Base-by-base conservation (phyloP, 2,329 filamentous ascomycete genomes). In the Fusarium humuli region DNA sequence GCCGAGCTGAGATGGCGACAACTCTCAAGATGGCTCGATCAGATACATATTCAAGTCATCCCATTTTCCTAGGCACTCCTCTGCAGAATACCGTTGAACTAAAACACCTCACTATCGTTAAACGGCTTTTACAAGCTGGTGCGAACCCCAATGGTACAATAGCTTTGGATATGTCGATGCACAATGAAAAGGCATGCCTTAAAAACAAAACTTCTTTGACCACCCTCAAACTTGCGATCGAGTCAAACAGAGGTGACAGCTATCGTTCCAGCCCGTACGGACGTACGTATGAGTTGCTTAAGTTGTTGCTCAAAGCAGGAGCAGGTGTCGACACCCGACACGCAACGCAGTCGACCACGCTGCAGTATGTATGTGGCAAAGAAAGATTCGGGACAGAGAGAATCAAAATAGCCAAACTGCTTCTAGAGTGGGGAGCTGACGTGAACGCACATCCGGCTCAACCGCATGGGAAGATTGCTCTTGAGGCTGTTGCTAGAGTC, bases 361-460 rank as follows among this genome's bases (percentile, higher is more conserved):
- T 54, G 6, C 50, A 45, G 40, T n/a, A 11, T 32, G 16, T 7
- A 30, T 45, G 20, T 18, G 37, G 8, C 16, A 37, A 37, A 0
- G 0, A 7, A n/a, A 2, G 1, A 1, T 11, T 11, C 5, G 6
- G 10, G 0, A 12, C 0, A n/a, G 0, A 7, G 0, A 45, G 20
- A 16, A 32, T 10, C 7, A 4, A 2, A 7, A 25, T 5, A 5
- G 10, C 10, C 37, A 16, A 16, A 9, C 20, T 54, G 0, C 27
- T 54, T 6, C 13, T 54, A 1, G 3, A n/a, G 7, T 3, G n/a
- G n/a, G 27, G 40, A 45, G 50, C 27, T 6, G 40, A 45, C 1
- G n/a, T 45, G 3, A 32, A 45, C 22, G 40, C 37, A 11, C 20
- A 2, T 6, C 7, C 16, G 11, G 13, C 14, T 11, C 40, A 11